These are phyloP conservation scores for Scheffersomyces lignosus DNA, from an alignment of 805 yeast genomes.

Conservation along the genomic window DNA sequence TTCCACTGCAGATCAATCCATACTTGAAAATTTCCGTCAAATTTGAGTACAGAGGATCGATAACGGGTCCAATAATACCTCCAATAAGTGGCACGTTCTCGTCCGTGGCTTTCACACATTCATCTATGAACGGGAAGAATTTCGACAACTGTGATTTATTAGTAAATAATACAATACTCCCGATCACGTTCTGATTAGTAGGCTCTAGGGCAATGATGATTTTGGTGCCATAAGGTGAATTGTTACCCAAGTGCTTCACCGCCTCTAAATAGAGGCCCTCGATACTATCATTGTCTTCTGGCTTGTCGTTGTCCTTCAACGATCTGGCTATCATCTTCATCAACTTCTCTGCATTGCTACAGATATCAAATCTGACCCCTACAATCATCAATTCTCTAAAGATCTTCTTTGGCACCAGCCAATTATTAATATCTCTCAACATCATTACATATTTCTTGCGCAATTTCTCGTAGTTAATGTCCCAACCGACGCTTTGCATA, in stretches of 20 bases:
- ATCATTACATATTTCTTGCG: slow-evolving; percentile 37
- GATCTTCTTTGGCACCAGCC: slow-evolving; percentile 57
- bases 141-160: slow-evolving; percentile 45
- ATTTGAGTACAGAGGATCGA: slow-evolving; percentile 53
- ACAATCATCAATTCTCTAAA: slow-evolving; percentile 56
- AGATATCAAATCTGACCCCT: slow-evolving; percentile 58
- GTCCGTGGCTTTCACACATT: slow-evolving; percentile 20
- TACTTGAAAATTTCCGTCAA: slow-evolving; percentile 53
- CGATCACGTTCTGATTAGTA: slow-evolving; percentile 51
- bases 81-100: slow-evolving; percentile 33
- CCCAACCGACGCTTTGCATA: slow-evolving; percentile 45
- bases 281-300: slow-evolving; percentile 21
- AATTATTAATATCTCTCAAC: slow-evolving; percentile 40
- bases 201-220: slow-evolving; percentile 57
- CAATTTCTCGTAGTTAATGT: slow-evolving; percentile 14
- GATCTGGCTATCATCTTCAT: slow-evolving; percentile 36
- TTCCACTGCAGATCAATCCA: slow-evolving; percentile 59
- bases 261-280: slow-evolving; percentile 38
- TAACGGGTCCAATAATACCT: slow-evolving; percentile 52
- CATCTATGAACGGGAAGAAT: slow-evolving; percentile 54
- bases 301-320: slow-evolving; percentile 9
- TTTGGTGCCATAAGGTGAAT: slow-evolving; percentile 36
- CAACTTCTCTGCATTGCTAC: slow-evolving; percentile 43
- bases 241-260: slow-evolving; percentile 25
- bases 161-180: slow-evolving; percentile 49